Base-by-base conservation (phyloP, 2,329 filamentous ascomycete species). In the Helotiales sp. region DNA sequence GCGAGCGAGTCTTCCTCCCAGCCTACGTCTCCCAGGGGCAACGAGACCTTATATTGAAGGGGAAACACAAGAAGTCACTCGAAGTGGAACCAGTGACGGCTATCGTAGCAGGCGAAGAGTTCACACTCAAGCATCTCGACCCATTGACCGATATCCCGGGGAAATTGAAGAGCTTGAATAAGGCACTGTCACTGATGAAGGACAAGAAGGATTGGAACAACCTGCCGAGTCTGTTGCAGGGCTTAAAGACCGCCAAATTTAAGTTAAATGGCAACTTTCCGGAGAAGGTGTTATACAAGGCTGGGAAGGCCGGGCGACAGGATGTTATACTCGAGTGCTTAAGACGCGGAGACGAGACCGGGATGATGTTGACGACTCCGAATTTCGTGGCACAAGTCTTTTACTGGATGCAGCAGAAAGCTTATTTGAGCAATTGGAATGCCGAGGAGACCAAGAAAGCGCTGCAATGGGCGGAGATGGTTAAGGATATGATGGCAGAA, bases 1-100 rank as follows among this genome's bases (percentile, higher is more conserved):
- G 88, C 70, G 78, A 83, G 54, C 85, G 85, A 71, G 83, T 89
- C 76, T 85, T 91, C 75, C 78, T 91, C 49, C 88, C 88, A n/a
- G 78, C 82, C 34, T 85, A 88, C 75, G 85, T 92, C 30, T 81
- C 83, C 24, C 65, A 75, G 30, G 77, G 79, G 60, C 85, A 90
- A 78, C 84, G 82, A 72, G 80, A 84, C 71, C 81, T 85, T 67
- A 78, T 91, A 72, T 84, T 82, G 78, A 79, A 81, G 66, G 70
- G 75, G 15, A 82, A 81, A 69, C 80, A 83, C 76, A 79, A 81
- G 70, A 78, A 82, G 70, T 77, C 77, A 66, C 82, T 91, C 47
- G 78, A 84, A 67, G 78, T 80, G 40, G 86, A 89, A 75, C 85
- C 87, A 43, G 81, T 89, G 68, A 80, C 81, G 67, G 84, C 89